Percentiles rank a stretch among this genome's conserved stretches.
Conservation (phyloP, 257 asterid species). For the Linaria vulgaris region DNA sequence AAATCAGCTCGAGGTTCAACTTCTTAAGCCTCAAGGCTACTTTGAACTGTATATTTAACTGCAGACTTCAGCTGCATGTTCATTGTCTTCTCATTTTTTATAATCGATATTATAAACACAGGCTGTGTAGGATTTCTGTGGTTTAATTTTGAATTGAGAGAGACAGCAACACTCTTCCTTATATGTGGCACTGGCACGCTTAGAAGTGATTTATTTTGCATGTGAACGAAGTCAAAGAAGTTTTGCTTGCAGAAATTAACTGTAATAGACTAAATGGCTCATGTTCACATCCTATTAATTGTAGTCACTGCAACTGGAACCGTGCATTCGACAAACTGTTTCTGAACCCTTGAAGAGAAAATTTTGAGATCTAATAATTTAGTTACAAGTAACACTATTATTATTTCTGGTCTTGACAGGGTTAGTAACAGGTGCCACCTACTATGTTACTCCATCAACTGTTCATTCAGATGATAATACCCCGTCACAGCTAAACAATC, state of each 20-base stretch:
- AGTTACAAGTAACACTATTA: conserved; percentile 14
- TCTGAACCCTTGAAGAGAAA: conserved; percentile 16
- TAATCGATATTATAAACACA: not conserved
- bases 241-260: too few relatives aligned
- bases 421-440: conserved; percentile 64
- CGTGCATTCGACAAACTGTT: conserved; percentile 4
- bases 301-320: not conserved
- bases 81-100: not conserved
- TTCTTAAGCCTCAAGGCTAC: conserved; percentile 14
- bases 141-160: not conserved
- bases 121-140: not conserved
- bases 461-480: conserved; percentile 49
- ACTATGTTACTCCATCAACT: conserved; percentile 62
- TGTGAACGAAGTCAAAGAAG: too few relatives aligned
- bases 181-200: conserved; percentile 1
- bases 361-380: conserved; percentile 17
- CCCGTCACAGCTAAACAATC: conserved; percentile 49
- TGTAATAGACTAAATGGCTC: too few relatives aligned
- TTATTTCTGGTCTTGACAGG: conserved; percentile 48
- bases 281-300: not conserved
- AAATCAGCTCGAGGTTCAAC: conserved; percentile 18
- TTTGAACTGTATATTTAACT: conserved; percentile 6
- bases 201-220: conserved; percentile 15
- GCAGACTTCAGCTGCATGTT: conserved; percentile 10
- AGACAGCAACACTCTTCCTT: not conserved